Percentiles rank a stretch among this genome's conserved stretches.
These are phyloP conservation scores for Westerdykella aurantiaca DNA, from an alignment of 2,329 filamentous ascomycete genomes.

Conservation along the genomic window DNA sequence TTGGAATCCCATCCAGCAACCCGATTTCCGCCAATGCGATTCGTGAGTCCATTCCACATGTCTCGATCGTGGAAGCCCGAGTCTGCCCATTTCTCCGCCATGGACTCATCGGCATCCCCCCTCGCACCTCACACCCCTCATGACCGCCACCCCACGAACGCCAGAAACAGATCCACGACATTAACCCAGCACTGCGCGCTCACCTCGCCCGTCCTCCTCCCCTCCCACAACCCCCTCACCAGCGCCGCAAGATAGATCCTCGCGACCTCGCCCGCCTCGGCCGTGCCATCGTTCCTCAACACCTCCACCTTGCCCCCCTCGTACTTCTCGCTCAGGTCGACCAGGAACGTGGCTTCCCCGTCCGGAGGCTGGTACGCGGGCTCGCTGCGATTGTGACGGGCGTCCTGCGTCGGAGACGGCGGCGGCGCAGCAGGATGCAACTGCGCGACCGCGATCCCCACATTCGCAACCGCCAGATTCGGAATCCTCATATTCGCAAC, in stretches of 20 bases:
- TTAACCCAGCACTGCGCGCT: conserved; percentile 33
- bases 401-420: conserved; percentile 15
- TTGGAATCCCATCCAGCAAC: too few relatives aligned
- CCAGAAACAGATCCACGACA: conserved; percentile 32
- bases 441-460: background rate
- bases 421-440: background rate
- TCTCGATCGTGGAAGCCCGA: background rate
- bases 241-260: conserved; percentile 16
- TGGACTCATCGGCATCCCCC: background rate
- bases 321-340: conserved; percentile 35
- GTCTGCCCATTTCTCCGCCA: background rate
- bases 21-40: too few relatives aligned
- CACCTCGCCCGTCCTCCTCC: conserved; percentile 23
- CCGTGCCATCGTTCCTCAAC: conserved; percentile 30
- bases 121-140: background rate
- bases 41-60: background rate
- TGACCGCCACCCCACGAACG: conserved; percentile 21
- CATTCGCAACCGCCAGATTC: too few relatives aligned
- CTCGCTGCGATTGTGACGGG: conserved; percentile 10
- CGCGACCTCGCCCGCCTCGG: conserved; percentile 26
- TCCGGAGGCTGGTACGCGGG: conserved; percentile 11
- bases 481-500: too few relatives aligned
- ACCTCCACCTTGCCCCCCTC: conserved; percentile 26
- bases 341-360: conserved; percentile 34
- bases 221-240: conserved; percentile 29